These are phyloP conservation scores for Cytospora piceicola DNA, from an alignment of 2,329 filamentous ascomycete genomes.

Conservation along the genomic window DNA sequence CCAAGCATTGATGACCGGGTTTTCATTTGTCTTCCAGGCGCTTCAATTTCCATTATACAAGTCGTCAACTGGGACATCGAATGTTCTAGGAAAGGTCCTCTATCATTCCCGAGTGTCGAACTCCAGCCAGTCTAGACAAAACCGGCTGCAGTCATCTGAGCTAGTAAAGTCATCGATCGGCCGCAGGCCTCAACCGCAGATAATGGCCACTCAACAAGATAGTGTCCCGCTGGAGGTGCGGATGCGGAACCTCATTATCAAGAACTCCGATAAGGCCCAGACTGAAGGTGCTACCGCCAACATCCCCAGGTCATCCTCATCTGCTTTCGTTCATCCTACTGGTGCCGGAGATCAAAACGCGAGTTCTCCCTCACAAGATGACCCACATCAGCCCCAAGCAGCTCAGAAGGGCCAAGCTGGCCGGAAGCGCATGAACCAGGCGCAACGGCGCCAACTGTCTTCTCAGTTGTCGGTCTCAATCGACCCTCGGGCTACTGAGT, in stretches of 20 bases:
- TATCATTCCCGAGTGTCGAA: background rate
- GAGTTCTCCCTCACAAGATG: slow-evolving; percentile 4
- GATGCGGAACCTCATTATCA: slow-evolving; percentile 33
- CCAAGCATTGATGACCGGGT: background rate
- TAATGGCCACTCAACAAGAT: slow-evolving; percentile 19
- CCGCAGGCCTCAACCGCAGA: background rate
- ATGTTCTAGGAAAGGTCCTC: background rate
- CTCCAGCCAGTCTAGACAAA: background rate
- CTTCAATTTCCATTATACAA: background rate
- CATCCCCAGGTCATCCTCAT: slow-evolving; percentile 9
- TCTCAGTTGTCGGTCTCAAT: slow-evolving; percentile 61
- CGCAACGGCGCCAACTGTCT: slow-evolving; percentile 65
- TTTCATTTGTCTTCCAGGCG: background rate
- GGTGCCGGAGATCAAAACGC: slow-evolving; percentile 1
- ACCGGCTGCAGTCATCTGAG: background rate
- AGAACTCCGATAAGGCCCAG: slow-evolving; percentile 29
- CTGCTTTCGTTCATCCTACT: background rate
- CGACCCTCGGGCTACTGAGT: slow-evolving; percentile 46
- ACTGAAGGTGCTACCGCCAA: slow-evolving; percentile 1
- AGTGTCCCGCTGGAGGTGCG: slow-evolving; percentile 34
- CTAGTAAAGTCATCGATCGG: background rate
- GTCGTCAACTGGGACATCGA: background rate
- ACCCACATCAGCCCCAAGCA: slow-evolving; percentile 4
- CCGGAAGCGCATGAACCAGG: slow-evolving; percentile 63
- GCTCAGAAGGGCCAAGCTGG: slow-evolving; percentile 36